Percentiles rank a stretch among this genome's conserved stretches.
These are phyloP conservation scores for Sporothrix phasma DNA, from an alignment of 2,329 filamentous ascomycete species.

Conservation along the genomic window DNA sequence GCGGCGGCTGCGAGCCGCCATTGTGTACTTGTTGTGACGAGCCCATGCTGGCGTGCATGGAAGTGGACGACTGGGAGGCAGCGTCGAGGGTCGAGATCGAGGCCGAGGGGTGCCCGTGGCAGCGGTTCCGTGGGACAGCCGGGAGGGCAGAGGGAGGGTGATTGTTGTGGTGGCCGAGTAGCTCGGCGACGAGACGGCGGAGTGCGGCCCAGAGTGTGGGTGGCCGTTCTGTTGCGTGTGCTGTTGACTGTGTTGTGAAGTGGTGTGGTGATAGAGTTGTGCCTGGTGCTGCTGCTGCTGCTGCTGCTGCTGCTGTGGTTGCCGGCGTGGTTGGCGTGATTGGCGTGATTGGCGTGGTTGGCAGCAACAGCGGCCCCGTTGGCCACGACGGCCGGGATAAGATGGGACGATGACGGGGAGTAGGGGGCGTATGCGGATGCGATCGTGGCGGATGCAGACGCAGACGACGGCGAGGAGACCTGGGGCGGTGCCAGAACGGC, in stretches of 20 bases:
- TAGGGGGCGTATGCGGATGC: slow-evolving; percentile 22
- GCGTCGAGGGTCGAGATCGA: slow-evolving; percentile 19
- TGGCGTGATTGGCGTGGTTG: slow-evolving; percentile 11
- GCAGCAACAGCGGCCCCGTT: slow-evolving; percentile 11
- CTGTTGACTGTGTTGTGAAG: background rate
- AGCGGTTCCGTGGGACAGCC: slow-evolving; percentile 14
- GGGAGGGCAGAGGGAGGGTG: slow-evolving; percentile 3
- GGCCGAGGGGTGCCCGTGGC: background rate
- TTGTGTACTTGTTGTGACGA: slow-evolving; percentile 26
- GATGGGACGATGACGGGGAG: slow-evolving; percentile 16
- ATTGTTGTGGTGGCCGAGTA: slow-evolving; percentile 19
- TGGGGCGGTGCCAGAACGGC: slow-evolving; percentile 26
- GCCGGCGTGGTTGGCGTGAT: background rate
- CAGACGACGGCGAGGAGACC: slow-evolving; percentile 23
- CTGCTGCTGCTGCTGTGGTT: slow-evolving; percentile 7
- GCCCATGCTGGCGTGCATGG: slow-evolving; percentile 27
- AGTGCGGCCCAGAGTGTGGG: background rate
- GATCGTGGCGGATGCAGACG: background rate
- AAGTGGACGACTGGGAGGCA: slow-evolving; percentile 17
- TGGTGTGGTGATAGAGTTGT: slow-evolving; percentile 14
- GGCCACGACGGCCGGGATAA: slow-evolving; percentile 8
- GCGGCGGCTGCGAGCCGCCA: slow-evolving; percentile 25
- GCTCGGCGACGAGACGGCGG: slow-evolving; percentile 22
- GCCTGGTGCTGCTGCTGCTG: background rate
- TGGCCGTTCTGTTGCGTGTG: background rate